These are phyloP conservation scores for Leptoxyphium fumago DNA, from an alignment of 2,329 filamentous ascomycete species.

Conservation along the genomic window DNA sequence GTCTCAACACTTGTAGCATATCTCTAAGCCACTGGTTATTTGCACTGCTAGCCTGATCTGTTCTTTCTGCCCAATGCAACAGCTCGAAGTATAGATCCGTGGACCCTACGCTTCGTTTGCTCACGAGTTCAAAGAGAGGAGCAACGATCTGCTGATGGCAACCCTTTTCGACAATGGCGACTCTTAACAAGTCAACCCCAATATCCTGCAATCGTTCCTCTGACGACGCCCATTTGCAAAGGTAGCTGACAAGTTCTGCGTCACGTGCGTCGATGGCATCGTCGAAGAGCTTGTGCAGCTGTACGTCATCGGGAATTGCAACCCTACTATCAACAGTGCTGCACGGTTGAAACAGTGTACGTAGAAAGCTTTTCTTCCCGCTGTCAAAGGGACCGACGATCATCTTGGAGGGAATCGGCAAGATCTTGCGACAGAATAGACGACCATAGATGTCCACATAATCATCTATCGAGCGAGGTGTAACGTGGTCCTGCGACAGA, in stretches of 20 bases:
- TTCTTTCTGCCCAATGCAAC: conserved; percentile 21
- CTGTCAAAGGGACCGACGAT: not conserved
- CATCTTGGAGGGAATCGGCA: not conserved
- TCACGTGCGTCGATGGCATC: not conserved
- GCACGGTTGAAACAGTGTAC: not conserved
- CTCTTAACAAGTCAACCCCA: conserved; percentile 7
- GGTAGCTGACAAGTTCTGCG: not conserved
- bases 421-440: not conserved
- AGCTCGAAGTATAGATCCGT: conserved; percentile 14
- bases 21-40: conserved; percentile 22
- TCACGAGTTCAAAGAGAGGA: conserved; percentile 6
- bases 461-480: not conserved
- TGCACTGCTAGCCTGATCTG: conserved; percentile 8
- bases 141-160: conserved; percentile 16
- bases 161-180: conserved; percentile 18
- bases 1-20: too few species aligned
- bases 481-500: not conserved
- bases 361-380: not conserved
- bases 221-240: not conserved
- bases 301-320: not conserved
- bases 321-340: not conserved
- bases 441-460: not conserved
- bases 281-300: not conserved
- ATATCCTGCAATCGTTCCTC: not conserved
- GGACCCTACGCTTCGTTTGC: not conserved